These are phyloP conservation scores for Aspergillus niger DNA, from an alignment of 2,329 filamentous ascomycete genomes.

Conservation along the genomic window DNA sequence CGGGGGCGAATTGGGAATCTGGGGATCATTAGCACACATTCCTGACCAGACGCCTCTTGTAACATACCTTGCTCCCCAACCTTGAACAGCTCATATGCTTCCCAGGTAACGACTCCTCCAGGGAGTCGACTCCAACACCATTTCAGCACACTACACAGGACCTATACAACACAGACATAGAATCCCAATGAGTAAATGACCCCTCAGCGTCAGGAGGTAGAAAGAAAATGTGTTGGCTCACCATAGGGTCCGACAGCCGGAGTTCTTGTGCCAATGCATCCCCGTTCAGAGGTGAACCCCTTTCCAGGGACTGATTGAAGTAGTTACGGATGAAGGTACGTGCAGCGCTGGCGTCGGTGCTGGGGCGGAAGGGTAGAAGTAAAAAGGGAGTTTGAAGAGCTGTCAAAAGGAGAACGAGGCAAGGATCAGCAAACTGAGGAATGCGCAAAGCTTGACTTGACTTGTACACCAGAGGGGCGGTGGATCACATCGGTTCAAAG, in stretches of 20 bases:
- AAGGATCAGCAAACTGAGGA: slow-evolving; percentile 36
- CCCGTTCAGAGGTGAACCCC: slow-evolving; percentile 61
- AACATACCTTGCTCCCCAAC: slow-evolving; percentile 84
- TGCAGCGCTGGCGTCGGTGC: slow-evolving; percentile 86
- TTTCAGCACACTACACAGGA: slow-evolving; percentile 89
- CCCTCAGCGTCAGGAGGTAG: background rate
- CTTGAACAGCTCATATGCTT: slow-evolving; percentile 93
- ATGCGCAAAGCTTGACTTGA: slow-evolving; percentile 26
- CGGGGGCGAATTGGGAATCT: slow-evolving; percentile 90
- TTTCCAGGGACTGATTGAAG: slow-evolving; percentile 70
- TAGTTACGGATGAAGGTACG: slow-evolving; percentile 91
- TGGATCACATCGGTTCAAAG: slow-evolving; percentile 12
- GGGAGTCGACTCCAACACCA: slow-evolving; percentile 97
- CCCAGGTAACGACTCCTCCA: slow-evolving; percentile 93
- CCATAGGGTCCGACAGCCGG: slow-evolving; percentile 90
- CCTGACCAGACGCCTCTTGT: background rate
- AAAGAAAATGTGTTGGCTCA: slow-evolving; percentile 49
- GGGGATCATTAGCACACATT: slow-evolving; percentile 17
- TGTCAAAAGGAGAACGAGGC: slow-evolving; percentile 41
- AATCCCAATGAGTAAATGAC: slow-evolving; percentile 12
- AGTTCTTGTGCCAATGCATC: slow-evolving; percentile 79
- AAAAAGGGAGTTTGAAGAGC: slow-evolving; percentile 90
- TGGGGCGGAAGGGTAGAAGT: slow-evolving; percentile 89
- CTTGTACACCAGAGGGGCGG: slow-evolving; percentile 24
- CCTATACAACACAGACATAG: slow-evolving; percentile 53